Evolutionary conservation across 2,329 filamentous ascomycete genomes (phyloP).

Genomic region (Tolypocladium amazonense): DNA sequence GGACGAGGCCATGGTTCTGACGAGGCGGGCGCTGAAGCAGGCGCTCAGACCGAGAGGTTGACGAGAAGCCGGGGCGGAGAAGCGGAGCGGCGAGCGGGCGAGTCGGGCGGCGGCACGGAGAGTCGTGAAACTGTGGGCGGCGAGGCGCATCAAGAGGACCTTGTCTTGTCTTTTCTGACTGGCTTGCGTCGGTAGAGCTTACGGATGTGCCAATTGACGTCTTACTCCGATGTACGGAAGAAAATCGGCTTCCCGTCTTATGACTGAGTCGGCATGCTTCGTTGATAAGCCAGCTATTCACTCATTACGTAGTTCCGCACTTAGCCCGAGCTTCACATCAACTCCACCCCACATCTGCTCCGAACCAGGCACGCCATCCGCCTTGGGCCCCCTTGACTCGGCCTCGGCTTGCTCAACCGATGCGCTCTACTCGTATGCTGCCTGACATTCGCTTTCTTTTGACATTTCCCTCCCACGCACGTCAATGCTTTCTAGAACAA

Average conservation of each 20-base stretch:
- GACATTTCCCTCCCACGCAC: neutral
- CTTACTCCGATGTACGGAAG: neutral
- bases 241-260: neutral
- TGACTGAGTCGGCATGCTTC: neutral
- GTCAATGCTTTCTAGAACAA: neutral
- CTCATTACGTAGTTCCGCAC: neutral
- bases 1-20: conserved; percentile 31
- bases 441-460: neutral
- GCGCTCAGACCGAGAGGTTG: neutral
- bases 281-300: neutral
- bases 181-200: neutral
- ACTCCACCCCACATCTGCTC: neutral
- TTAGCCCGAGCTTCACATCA: too few relatives aligned
- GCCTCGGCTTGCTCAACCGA: neutral
- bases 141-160: neutral
- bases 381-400: neutral
- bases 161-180: neutral
- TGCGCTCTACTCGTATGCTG: neutral
- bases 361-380: too few relatives aligned
- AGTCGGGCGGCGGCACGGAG: neutral
- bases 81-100: neutral
- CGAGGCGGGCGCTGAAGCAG: neutral
- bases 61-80: neutral
- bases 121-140: neutral
- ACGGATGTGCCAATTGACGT: neutral